Evolutionary conservation across 2,329 filamentous ascomycete genomes (phyloP).

Genomic region (Colletotrichum acutatum): DNA sequence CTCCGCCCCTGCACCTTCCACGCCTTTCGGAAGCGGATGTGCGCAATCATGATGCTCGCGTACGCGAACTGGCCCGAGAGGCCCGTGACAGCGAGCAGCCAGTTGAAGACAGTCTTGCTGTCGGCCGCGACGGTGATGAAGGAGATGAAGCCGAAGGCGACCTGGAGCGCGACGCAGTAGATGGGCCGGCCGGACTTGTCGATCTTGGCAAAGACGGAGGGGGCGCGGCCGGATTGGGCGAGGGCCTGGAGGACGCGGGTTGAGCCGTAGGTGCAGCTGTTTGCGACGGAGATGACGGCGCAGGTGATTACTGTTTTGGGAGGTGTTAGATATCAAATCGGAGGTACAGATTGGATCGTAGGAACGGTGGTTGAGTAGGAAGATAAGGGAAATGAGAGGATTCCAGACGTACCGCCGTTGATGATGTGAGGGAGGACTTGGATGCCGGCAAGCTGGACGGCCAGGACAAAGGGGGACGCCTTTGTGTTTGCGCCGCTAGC

Average conservation of each 20-base stretch:
- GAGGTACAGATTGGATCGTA: no score
- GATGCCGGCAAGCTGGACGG: slow-evolving; percentile 62
- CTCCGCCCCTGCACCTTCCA: slow-evolving; percentile 70
- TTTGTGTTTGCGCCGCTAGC: slow-evolving; percentile 53
- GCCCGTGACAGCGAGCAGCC: slow-evolving; percentile 77
- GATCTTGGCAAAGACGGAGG: slow-evolving; percentile 67
- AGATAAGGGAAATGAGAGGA: no score
- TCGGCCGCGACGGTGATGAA: slow-evolving; percentile 54
- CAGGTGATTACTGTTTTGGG: slow-evolving; percentile 51
- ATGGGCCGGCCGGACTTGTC: slow-evolving; percentile 70
- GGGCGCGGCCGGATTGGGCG: slow-evolving; percentile 61
- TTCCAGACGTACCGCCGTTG: slow-evolving; percentile 48
- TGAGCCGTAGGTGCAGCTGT: slow-evolving; percentile 63
- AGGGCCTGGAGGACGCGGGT: slow-evolving; percentile 63
- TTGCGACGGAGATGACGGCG: slow-evolving; percentile 63
- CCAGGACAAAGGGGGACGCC: slow-evolving; percentile 62
- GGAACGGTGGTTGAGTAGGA: no score
- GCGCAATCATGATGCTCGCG: slow-evolving; percentile 73
- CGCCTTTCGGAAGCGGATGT: slow-evolving; percentile 73
- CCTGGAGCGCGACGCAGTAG: slow-evolving; percentile 61
- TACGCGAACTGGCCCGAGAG: slow-evolving; percentile 81
- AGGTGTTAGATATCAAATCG: no score
- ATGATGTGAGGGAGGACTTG: slow-evolving; percentile 62
- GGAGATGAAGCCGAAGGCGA: slow-evolving; percentile 68
- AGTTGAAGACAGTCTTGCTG: slow-evolving; percentile 65